Percentiles rank a stretch among this genome's conserved stretches.
Conservation (phyloP, 2,329 filamentous ascomycete genomes). For the Pestalotiopsis sp. region DNA sequence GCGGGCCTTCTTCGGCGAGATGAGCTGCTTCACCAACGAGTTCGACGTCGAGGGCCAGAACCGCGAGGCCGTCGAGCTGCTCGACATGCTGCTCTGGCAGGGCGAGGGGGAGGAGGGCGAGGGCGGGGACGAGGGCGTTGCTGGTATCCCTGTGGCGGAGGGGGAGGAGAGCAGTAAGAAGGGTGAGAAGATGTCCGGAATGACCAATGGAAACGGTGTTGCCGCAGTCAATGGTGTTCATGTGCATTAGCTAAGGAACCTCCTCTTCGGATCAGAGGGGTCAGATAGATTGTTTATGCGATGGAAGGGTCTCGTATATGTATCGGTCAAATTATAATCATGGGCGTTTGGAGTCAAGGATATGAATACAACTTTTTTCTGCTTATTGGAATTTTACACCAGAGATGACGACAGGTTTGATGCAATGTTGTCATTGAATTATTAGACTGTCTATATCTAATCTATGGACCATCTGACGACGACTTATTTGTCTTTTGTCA, state of each 20-base stretch:
- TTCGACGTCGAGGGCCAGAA: constrained; percentile 33
- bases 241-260: not conserved
- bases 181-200: too few relatives aligned
- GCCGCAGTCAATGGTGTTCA: not conserved
- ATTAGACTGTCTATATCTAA: too few relatives aligned
- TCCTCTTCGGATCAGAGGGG: not conserved
- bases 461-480: too few relatives aligned
- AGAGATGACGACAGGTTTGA: too few relatives aligned
- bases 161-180: not conserved
- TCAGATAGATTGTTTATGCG: not conserved
- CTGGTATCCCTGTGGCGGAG: not conserved
- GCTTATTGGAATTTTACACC: too few relatives aligned
- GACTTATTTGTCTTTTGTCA: too few relatives aligned
- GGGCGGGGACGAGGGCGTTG: not conserved
- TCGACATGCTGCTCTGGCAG: constrained; percentile 11
- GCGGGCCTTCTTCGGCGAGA: constrained; percentile 28
- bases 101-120: not conserved
- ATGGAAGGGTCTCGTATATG: not conserved
- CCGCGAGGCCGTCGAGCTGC: constrained; percentile 21
- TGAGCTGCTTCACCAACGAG: constrained; percentile 32
- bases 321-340: not conserved
- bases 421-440: too few relatives aligned
- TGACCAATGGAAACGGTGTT: not conserved
- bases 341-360: not conserved
- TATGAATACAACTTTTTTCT: not conserved